Evolutionary conservation across 2,329 filamentous ascomycete genomes (phyloP).

Genomic region (Calonectria ilicicola): DNA sequence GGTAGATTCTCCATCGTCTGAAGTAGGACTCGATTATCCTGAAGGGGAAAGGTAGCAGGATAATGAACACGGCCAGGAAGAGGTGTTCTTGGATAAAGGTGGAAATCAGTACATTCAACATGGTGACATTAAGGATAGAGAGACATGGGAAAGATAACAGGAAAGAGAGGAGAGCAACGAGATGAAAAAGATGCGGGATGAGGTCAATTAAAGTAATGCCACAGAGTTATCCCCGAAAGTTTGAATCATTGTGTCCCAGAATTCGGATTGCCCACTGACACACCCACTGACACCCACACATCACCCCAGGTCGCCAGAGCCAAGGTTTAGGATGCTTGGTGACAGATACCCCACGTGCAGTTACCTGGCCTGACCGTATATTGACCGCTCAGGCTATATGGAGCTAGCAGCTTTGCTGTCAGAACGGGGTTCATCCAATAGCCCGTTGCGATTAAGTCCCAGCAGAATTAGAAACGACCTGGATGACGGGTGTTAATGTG

Average conservation of each 20-base stretch:
- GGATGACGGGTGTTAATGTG: slow-evolving; percentile 15
- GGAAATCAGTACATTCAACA: slow-evolving; percentile 31
- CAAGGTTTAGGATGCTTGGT: slow-evolving; percentile 4
- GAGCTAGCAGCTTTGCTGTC: slow-evolving; percentile 18
- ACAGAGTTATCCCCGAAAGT: slow-evolving; percentile 38
- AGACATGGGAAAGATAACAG: slow-evolving; percentile 18
- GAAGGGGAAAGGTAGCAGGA: slow-evolving; percentile 33
- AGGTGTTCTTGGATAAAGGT: slow-evolving; percentile 33
- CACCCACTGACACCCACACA: slow-evolving; percentile 9
- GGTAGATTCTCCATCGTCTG: slow-evolving; percentile 29
- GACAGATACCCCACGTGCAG: slow-evolving; percentile 17
- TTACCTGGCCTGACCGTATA: slow-evolving; percentile 16
- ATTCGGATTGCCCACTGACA: slow-evolving; percentile 31
- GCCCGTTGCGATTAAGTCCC: background rate
- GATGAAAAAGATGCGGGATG: slow-evolving; percentile 24
- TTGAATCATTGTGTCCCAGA: slow-evolving; percentile 45
- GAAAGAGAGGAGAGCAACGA: slow-evolving; percentile 27
- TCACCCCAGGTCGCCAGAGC: slow-evolving; percentile 8
- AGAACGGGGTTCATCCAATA: slow-evolving; percentile 16
- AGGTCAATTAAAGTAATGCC: slow-evolving; percentile 36
- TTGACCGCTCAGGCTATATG: slow-evolving; percentile 23
- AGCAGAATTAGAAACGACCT: slow-evolving; percentile 28
- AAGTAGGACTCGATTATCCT: slow-evolving; percentile 27
- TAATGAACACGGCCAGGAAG: slow-evolving; percentile 29
- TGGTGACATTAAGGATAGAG: slow-evolving; percentile 15